Evolutionary conservation across 1,284 basidiomycete genomes (phyloP).

Genomic region (Wolfiporia cocos): DNA sequence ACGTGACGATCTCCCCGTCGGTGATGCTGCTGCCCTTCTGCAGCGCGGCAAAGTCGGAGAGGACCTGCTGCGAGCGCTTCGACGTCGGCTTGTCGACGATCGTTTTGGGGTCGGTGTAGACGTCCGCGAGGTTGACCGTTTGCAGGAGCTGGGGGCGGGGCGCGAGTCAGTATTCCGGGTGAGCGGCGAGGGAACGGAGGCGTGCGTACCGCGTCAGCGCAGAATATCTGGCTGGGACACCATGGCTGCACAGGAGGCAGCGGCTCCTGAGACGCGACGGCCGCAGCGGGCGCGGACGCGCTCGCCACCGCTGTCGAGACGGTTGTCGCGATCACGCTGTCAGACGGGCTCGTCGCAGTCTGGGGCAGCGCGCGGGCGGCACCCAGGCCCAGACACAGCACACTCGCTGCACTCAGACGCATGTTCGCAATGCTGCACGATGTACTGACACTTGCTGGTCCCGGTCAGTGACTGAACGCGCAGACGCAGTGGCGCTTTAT

Average conservation of each 20-base stretch:
- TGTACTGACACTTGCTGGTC: too few relatives aligned
- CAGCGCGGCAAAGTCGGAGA: conserved; percentile 65
- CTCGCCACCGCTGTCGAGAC: conserved; percentile 62
- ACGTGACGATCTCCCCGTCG: conserved; percentile 56
- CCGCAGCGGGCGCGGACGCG: conserved; percentile 56
- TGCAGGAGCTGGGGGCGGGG: conserved; percentile 66
- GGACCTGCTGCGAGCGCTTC: conserved; percentile 56
- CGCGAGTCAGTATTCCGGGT: conserved; percentile 1
- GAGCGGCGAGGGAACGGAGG: conserved; percentile 10
- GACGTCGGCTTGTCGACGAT: conserved; percentile 89
- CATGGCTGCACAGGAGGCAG: conserved; percentile 71
- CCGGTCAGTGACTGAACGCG: too few relatives aligned
- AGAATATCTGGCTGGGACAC: conserved; percentile 81
- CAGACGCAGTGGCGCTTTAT: too few relatives aligned
- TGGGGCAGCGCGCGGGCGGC: conserved; percentile 23
- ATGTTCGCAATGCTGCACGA: too few relatives aligned
- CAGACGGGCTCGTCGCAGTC: conserved; percentile 9
- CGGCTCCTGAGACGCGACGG: conserved; percentile 64
- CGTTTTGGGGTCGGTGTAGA: conserved; percentile 83
- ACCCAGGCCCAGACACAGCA: too few relatives aligned
- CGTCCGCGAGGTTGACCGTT: conserved; percentile 74
- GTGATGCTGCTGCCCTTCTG: conserved; percentile 32
- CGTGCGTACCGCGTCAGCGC: conserved; percentile 71
- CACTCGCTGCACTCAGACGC: too few relatives aligned
- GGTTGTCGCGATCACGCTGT: conserved; percentile 21